A percentile compares a stretch with the other conserved stretches of the same genome.
phyloP scores from a whole-genome alignment of 225 moss, liverwort and hornwort species.

The Thuidium tamariscinum region DNA sequence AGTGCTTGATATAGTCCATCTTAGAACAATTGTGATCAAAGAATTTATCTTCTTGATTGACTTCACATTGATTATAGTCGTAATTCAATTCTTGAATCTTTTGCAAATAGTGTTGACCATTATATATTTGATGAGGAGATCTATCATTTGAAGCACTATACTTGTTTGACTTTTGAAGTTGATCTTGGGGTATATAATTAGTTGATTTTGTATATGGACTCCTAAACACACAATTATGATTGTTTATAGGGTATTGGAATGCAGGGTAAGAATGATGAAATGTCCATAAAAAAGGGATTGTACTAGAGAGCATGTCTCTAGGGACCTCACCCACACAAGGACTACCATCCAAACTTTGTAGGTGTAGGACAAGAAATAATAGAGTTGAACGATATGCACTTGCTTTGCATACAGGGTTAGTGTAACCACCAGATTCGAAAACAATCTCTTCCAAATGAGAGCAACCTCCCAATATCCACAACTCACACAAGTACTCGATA shows the following conservation, averaged over 20 bases:
- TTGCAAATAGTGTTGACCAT: not conserved
- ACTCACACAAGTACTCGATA: slow-evolving; percentile 49
- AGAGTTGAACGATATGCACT: slow-evolving; percentile 49
- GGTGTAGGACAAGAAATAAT: slow-evolving; percentile 23
- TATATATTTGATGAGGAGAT: not conserved
- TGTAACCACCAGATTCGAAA: slow-evolving; percentile 41
- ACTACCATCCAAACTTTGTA: slow-evolving; percentile 52
- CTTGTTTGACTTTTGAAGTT: not conserved
- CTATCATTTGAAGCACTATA: not conserved
- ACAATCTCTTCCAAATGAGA: slow-evolving; percentile 42
- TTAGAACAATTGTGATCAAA: not conserved
- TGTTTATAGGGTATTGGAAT: not conserved
- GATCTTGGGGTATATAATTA: not conserved
- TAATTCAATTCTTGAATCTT: not conserved
- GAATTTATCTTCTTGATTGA: not conserved
- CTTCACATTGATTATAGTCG: not conserved
- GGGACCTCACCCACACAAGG: not conserved
- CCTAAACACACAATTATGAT: not conserved
- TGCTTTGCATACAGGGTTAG: slow-evolving; percentile 57
- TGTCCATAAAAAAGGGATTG: slow-evolving; percentile 12
- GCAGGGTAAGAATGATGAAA: slow-evolving; percentile 8
- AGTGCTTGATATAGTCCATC: not conserved
- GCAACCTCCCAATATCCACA: slow-evolving; percentile 56
- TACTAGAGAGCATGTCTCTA: not conserved
- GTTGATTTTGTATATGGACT: not conserved